Percentiles rank a stretch among this genome's conserved stretches.
phyloP scores from a whole-genome alignment of 1,284 basidiomycete genomes.

The Ustilago tritici region DNA sequence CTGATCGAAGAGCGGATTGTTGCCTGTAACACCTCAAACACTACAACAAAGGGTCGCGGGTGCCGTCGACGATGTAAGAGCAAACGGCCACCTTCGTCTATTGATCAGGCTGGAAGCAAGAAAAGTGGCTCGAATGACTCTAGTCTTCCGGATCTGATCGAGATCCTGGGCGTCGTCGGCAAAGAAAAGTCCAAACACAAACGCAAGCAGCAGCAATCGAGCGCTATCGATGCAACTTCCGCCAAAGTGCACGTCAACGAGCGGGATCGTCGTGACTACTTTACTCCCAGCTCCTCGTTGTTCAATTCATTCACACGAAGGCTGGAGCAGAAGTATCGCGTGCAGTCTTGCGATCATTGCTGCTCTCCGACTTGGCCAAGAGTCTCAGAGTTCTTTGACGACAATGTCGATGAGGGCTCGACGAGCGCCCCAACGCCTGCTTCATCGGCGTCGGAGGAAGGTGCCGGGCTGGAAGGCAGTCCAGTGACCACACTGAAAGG shows the following conservation, averaged over 20 bases:
- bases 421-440: neutral
- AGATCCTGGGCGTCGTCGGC: constrained; percentile 69
- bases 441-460: neutral
- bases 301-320: constrained; percentile 62
- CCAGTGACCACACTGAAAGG: constrained; percentile 23
- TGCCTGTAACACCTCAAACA: neutral
- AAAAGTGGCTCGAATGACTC: constrained; percentile 1
- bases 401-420: neutral
- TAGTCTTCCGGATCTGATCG: constrained; percentile 58
- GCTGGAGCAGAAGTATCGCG: constrained; percentile 34
- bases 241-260: constrained; percentile 66
- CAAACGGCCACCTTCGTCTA: constrained; percentile 3
- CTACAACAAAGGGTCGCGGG: neutral
- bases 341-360: constrained; percentile 35
- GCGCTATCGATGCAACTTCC: constrained; percentile 6
- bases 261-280: constrained; percentile 69
- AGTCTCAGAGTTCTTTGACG: constrained; percentile 16
- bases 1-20: constrained; percentile 25
- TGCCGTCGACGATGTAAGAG: constrained; percentile 9
- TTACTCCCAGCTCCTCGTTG: constrained; percentile 63
- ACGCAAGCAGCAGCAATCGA: constrained; percentile 59
- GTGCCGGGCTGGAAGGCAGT: constrained; percentile 1
- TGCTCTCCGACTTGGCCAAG: constrained; percentile 25
- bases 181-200: constrained; percentile 69
- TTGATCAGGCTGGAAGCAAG: neutral